Percentiles rank a stretch among this genome's conserved stretches.
These are phyloP conservation scores for Centaurea solstitialis DNA, from an alignment of 129 eudicot genomes.

Conservation along the genomic window DNA sequence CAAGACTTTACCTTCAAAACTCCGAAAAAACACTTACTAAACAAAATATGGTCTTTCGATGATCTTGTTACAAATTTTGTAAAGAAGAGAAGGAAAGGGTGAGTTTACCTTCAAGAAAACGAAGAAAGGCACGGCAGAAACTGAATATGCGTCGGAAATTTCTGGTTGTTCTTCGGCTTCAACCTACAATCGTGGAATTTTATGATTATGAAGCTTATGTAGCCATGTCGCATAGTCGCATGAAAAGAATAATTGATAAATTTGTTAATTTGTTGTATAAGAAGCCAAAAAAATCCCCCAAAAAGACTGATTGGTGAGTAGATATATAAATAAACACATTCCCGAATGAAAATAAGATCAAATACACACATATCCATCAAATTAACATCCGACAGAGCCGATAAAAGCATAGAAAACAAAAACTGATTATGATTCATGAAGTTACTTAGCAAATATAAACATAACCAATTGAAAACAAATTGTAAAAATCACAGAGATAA, in stretches of 20 bases:
- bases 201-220: neutral
- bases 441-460: neutral
- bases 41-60: neutral
- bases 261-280: neutral
- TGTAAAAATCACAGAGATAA: neutral
- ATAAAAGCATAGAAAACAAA: too few species aligned
- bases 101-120: slow-evolving; percentile 75
- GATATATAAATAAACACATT: neutral
- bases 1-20: neutral
- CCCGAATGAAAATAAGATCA: neutral
- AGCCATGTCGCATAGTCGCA: neutral
- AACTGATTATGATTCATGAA: neutral
- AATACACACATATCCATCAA: neutral
- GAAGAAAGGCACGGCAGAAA: slow-evolving; percentile 93
- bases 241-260: neutral
- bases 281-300: slow-evolving; percentile 7
- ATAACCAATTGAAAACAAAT: neutral
- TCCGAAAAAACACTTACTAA: neutral
- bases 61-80: neutral
- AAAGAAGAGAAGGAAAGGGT: neutral
- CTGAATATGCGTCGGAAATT: slow-evolving; percentile 89
- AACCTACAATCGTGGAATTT: slow-evolving; percentile 44
- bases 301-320: neutral
- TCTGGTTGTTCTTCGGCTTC: slow-evolving; percentile 99
- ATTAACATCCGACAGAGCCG: neutral